These are phyloP conservation scores for Rhodocollybia butyracea DNA, from an alignment of 768 basidiomycete genomes.

Conservation along the genomic window DNA sequence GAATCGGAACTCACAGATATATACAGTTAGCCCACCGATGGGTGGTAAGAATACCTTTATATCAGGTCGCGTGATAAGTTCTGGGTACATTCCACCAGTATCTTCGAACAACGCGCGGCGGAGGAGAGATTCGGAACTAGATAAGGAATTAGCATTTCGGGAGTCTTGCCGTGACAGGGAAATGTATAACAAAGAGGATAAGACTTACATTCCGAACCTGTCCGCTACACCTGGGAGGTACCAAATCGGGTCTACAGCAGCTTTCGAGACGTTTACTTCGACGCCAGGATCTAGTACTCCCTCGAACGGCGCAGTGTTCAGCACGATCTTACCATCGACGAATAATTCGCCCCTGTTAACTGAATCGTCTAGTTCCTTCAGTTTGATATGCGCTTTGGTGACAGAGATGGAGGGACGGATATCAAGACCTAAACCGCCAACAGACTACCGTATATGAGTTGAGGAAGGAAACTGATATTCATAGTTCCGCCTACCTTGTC, in stretches of 20 bases:
- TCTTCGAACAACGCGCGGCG: constrained; percentile 95
- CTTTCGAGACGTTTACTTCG: constrained; percentile 87
- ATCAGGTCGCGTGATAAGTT: constrained; percentile 91
- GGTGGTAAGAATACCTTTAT: constrained; percentile 96
- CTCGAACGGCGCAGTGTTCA: constrained; percentile 60
- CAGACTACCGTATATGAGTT: too few species aligned
- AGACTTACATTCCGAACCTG: constrained; percentile 90
- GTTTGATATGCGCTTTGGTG: constrained; percentile 91
- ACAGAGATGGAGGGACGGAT: constrained; percentile 90
- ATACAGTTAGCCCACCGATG: constrained; percentile 87
- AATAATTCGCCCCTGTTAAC: constrained; percentile 66
- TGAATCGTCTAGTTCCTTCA: constrained; percentile 87
- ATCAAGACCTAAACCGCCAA: constrained; percentile 56
- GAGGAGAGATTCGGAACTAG: constrained; percentile 76
- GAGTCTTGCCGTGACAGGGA: too few species aligned
- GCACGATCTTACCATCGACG: constrained; percentile 82
- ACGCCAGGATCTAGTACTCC: constrained; percentile 70
- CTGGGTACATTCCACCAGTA: constrained; percentile 94
- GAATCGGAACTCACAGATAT: constrained; percentile 62
- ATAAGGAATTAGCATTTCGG: too few species aligned
- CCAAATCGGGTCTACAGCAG: constrained; percentile 97
- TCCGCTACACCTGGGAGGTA: constrained; percentile 91
- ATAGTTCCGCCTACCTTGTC: constrained; percentile 17
- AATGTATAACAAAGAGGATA: too few species aligned
- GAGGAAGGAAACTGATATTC: too few species aligned